Evolutionary conservation across 768 basidiomycete genomes (phyloP).

Genomic region (Mycena rebaudengoi): DNA sequence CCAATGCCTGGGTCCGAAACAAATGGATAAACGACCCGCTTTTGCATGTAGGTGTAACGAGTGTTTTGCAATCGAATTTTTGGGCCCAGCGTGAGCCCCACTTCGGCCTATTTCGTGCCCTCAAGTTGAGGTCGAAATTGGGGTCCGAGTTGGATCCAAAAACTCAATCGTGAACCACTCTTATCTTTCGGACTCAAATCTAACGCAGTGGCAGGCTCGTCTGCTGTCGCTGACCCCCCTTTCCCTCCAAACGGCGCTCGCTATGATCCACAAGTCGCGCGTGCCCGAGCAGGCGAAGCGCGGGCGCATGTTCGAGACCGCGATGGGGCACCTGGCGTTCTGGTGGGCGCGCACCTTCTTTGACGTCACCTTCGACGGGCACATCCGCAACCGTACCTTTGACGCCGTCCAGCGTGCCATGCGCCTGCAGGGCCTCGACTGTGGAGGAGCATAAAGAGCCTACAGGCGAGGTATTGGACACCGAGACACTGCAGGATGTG

Average conservation of each 20-base stretch:
- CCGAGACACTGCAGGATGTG: slow-evolving; percentile 53
- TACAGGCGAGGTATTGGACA: slow-evolving; percentile 39
- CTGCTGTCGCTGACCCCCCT: slow-evolving; percentile 89
- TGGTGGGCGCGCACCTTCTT: slow-evolving; percentile 91
- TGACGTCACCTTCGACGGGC: slow-evolving; percentile 65
- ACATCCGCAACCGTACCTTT: slow-evolving; percentile 80
- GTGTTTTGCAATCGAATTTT: too few species aligned
- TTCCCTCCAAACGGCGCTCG: slow-evolving; percentile 80
- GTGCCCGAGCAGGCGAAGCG: slow-evolving; percentile 84
- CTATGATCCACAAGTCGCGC: slow-evolving; percentile 80
- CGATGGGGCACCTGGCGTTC: slow-evolving; percentile 72
- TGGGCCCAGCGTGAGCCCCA: too few species aligned
- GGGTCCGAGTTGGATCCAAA: too few species aligned
- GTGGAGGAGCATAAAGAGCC: too few species aligned
- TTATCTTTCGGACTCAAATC: too few species aligned
- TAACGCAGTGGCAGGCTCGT: slow-evolving; percentile 69
- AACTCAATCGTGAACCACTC: too few species aligned
- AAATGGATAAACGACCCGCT: slow-evolving; percentile 84
- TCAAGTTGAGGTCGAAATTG: too few species aligned
- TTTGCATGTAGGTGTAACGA: slow-evolving; percentile 71
- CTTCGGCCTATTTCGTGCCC: too few species aligned
- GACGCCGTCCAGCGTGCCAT: slow-evolving; percentile 66
- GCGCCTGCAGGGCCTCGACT: slow-evolving; percentile 26
- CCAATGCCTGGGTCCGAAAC: slow-evolving; percentile 80
- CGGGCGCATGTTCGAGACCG: slow-evolving; percentile 87